Conservation (phyloP, 108 stramenopile species). For the Fistulifera pelliculosa region DNA sequence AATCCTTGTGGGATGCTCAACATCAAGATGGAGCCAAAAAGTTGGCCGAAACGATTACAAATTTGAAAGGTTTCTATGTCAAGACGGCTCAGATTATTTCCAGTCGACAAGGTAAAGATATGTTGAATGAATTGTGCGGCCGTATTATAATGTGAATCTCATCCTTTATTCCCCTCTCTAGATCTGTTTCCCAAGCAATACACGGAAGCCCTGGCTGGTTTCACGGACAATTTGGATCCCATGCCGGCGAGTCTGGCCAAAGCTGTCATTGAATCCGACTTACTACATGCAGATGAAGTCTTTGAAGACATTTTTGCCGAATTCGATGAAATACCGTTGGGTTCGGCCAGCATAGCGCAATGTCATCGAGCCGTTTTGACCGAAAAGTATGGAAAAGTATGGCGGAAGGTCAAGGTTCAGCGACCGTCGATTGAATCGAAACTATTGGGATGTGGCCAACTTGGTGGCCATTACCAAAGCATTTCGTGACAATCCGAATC, state of each 20-base stretch:
- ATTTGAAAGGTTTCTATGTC: constrained; percentile 93
- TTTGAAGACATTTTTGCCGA: constrained; percentile 78
- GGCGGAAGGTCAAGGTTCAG: constrained; percentile 95
- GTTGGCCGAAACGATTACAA: constrained; percentile 58
- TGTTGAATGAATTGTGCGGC: too few relatives aligned
- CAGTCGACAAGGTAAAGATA: constrained; percentile 4
- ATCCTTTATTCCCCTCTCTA: too few relatives aligned
- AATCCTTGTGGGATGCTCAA: constrained; percentile 52
- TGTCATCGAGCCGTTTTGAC: constrained; percentile 87
- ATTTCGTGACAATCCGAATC: constrained; percentile 49
- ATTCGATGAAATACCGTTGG: constrained; percentile 83
- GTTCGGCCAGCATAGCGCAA: constrained; percentile 66
- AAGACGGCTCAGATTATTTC: constrained; percentile 85
- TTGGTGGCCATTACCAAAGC: constrained; percentile 78
- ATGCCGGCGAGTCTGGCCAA: constrained; percentile 68
- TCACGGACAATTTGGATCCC: constrained; percentile 88
- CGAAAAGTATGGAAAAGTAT: constrained; percentile 77
- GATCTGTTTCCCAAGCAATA: constrained; percentile 91
- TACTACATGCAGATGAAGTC: constrained; percentile 44
- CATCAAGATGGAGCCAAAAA: constrained; percentile 72
- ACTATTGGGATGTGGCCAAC: constrained; percentile 89
- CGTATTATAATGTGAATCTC: too few relatives aligned
- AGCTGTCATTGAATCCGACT: constrained; percentile 56
- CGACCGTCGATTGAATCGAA: constrained; percentile 87
- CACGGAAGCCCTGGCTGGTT: constrained; percentile 63